Conservation (phyloP, 345 rosid genomes). For the Zanthoxylum bungeanum region DNA sequence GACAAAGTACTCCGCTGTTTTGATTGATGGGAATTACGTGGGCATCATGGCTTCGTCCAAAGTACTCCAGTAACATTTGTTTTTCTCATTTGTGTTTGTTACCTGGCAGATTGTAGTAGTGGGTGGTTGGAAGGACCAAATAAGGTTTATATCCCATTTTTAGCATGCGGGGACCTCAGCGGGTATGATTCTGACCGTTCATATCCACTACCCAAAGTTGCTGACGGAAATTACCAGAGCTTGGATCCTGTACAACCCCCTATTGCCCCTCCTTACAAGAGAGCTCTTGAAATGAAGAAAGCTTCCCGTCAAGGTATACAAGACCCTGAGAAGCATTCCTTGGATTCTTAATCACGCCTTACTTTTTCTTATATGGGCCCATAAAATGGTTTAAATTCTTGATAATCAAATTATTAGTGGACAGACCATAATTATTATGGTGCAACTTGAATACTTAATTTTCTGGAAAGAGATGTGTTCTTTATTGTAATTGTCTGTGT, state of each 20-base stretch:
- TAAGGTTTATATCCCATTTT: constrained; percentile 86
- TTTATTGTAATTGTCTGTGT: constrained; percentile 8
- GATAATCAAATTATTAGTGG: constrained; percentile 4
- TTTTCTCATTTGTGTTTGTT: neutral
- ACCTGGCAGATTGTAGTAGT: constrained; percentile 73
- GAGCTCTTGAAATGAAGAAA: constrained; percentile 91
- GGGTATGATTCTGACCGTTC: constrained; percentile 94
- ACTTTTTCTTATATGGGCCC: constrained; percentile 14
- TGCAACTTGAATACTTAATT: neutral
- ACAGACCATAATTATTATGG: constrained; percentile 6
- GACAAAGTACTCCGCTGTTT: neutral
- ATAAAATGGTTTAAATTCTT: constrained; percentile 7
- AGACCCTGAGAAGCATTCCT: constrained; percentile 43
- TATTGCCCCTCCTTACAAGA: constrained; percentile 84
- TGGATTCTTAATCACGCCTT: constrained; percentile 38
- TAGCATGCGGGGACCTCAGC: constrained; percentile 86
- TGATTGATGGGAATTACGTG: neutral
- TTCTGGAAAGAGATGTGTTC: neutral
- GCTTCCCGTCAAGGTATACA: constrained; percentile 60
- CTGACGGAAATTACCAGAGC: constrained; percentile 73
- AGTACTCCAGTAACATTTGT: too few species aligned
- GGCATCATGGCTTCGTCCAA: neutral
- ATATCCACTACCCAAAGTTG: constrained; percentile 76
- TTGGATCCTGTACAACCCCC: constrained; percentile 93
- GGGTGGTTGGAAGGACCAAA: constrained; percentile 92